Percentiles rank a stretch among this genome's conserved stretches.
phyloP scores from a whole-genome alignment of 148 eudicot species.

The Fallopia convolvulus region DNA sequence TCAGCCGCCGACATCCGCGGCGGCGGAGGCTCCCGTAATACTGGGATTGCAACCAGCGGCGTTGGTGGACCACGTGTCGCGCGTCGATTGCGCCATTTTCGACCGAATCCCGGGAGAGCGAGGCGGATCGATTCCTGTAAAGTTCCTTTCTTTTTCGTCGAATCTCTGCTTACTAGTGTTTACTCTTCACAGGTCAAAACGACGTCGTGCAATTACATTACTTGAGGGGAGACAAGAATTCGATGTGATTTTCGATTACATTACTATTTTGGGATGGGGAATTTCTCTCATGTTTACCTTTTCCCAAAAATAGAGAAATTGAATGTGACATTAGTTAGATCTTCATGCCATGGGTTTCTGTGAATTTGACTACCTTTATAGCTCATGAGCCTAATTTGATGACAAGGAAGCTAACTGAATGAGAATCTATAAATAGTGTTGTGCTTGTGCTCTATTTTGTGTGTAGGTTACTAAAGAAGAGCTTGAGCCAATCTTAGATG shows the following conservation, averaged over 20 bases:
- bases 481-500: slow-evolving; percentile 55
- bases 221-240: neutral
- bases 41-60: slow-evolving; percentile 85
- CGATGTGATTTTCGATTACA: neutral
- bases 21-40: neutral
- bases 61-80: slow-evolving; percentile 73
- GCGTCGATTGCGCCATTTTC: slow-evolving; percentile 74
- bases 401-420: neutral
- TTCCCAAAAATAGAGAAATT: neutral
- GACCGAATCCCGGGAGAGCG: slow-evolving; percentile 63
- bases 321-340: neutral
- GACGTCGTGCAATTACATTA: neutral
- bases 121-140: slow-evolving; percentile 88
- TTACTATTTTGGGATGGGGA: neutral
- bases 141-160: neutral
- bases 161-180: neutral
- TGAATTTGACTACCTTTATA: neutral
- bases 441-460: neutral
- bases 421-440: neutral
- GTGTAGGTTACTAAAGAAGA: slow-evolving; percentile 67
- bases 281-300: neutral
- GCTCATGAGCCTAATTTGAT: neutral
- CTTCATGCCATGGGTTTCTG: neutral
- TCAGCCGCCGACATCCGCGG: neutral
- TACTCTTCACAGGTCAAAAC: neutral